These are phyloP conservation scores for Graphilbum fragrans DNA, from an alignment of 2,329 filamentous ascomycete species.

Conservation along the genomic window DNA sequence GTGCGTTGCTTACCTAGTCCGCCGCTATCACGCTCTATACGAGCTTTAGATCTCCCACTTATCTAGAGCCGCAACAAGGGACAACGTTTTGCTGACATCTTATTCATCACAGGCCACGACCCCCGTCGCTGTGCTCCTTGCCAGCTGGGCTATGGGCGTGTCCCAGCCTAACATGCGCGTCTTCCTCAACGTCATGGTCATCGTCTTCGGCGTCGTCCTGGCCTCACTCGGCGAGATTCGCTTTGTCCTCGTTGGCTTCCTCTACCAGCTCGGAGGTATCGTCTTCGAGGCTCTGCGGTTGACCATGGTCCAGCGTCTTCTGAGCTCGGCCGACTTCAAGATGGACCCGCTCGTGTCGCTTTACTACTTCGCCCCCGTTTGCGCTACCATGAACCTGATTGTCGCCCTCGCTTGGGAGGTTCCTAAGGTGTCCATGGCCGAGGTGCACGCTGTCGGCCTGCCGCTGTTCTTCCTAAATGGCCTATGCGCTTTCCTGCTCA, in stretches of 20 bases:
- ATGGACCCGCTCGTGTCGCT: constrained; percentile 84
- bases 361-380: constrained; percentile 82
- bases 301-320: constrained; percentile 72
- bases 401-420: constrained; percentile 65
- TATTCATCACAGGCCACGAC: constrained; percentile 62
- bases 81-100: background rate
- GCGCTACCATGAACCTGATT: constrained; percentile 67
- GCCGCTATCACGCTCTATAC: too few species aligned
- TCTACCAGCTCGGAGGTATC: constrained; percentile 69
- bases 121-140: constrained; percentile 82
- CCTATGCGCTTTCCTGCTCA: constrained; percentile 66
- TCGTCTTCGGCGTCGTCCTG: constrained; percentile 88
- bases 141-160: constrained; percentile 79
- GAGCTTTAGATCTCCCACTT: too few species aligned
- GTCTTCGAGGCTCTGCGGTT: constrained; percentile 72
- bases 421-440: constrained; percentile 53
- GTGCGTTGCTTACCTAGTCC: too few species aligned
- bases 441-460: constrained; percentile 63
- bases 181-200: constrained; percentile 85
- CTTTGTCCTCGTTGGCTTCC: constrained; percentile 70
- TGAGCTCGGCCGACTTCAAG: constrained; percentile 77
- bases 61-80: background rate
- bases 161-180: constrained; percentile 74
- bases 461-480: constrained; percentile 66
- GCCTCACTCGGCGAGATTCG: constrained; percentile 93